phyloP scores from a whole-genome alignment of 2,329 filamentous ascomycete genomes.

The Ophiocordyceps camponoti-rufipedis region DNA sequence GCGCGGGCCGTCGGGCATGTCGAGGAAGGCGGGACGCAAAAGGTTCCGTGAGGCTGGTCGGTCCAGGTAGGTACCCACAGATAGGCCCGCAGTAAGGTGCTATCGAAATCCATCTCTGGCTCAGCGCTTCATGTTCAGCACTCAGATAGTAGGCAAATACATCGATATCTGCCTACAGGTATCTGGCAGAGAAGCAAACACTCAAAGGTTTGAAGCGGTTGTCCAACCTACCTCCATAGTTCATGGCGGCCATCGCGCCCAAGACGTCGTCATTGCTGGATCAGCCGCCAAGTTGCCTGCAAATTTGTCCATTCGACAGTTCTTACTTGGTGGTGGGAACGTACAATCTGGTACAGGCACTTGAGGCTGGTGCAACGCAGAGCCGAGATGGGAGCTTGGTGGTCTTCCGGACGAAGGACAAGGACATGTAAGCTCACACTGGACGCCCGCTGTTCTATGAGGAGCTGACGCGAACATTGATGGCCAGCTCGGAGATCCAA shows the following conservation, averaged over 20 bases:
- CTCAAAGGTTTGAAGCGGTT: too few relatives aligned
- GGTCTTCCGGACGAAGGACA: constrained; percentile 37
- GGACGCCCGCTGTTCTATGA: background rate
- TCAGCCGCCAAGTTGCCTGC: constrained; percentile 60
- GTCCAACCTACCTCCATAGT: background rate
- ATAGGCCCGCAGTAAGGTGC: too few relatives aligned
- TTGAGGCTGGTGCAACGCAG: constrained; percentile 26
- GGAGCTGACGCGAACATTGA: background rate
- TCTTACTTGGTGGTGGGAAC: constrained; percentile 66
- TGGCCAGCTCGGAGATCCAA: constrained; percentile 22
- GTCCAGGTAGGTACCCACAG: too few relatives aligned
- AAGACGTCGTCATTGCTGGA: constrained; percentile 35
- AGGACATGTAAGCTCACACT: constrained; percentile 32
- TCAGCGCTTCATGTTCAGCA: background rate
- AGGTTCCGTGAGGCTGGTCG: too few relatives aligned
- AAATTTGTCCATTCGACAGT: constrained; percentile 46
- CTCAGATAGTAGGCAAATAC: background rate
- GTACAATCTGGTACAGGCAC: constrained; percentile 41
- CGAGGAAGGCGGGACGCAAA: too few relatives aligned
- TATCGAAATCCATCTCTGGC: too few relatives aligned
- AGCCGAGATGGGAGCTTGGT: constrained; percentile 57
- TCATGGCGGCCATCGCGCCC: constrained; percentile 15
- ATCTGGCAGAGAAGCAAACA: too few relatives aligned
- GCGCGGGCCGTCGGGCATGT: too few relatives aligned
- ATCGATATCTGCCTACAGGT: background rate